These are phyloP conservation scores for Dryas integrifolia DNA, from an alignment of 331 rosid genomes.

Conservation along the genomic window DNA sequence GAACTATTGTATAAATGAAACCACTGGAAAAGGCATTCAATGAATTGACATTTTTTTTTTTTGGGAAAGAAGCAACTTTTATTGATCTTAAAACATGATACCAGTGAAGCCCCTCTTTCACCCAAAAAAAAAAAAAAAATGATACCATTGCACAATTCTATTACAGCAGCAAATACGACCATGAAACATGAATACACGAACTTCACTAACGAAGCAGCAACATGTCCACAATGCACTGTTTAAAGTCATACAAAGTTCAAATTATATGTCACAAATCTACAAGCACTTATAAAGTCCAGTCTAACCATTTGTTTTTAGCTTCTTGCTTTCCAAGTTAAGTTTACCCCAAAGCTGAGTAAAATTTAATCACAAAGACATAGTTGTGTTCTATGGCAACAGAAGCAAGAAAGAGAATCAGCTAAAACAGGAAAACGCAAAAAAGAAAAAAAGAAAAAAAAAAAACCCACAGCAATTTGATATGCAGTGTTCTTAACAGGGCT, in stretches of 20 bases:
- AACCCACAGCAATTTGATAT: neutral
- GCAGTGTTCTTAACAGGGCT: too few species aligned
- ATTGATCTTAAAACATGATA: too few species aligned
- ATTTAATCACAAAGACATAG: neutral
- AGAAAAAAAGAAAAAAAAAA: too few species aligned
- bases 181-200: neutral
- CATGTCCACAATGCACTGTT: neutral
- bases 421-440: neutral
- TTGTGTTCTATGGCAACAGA: neutral
- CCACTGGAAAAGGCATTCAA: neutral
- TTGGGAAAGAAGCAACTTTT: too few species aligned
- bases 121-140: too few species aligned
- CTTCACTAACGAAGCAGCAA: neutral
- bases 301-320: neutral
- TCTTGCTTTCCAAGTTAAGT: neutral
- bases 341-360: neutral
- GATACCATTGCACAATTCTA: neutral
- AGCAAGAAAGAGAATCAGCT: neutral
- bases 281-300: neutral
- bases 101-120: too few species aligned
- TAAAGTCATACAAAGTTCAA: neutral
- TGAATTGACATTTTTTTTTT: too few species aligned
- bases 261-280: neutral
- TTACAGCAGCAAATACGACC: neutral
- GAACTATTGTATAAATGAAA: too few species aligned